Conservation (phyloP, 2,329 filamentous ascomycete species). For the Epichloe bromicola region DNA sequence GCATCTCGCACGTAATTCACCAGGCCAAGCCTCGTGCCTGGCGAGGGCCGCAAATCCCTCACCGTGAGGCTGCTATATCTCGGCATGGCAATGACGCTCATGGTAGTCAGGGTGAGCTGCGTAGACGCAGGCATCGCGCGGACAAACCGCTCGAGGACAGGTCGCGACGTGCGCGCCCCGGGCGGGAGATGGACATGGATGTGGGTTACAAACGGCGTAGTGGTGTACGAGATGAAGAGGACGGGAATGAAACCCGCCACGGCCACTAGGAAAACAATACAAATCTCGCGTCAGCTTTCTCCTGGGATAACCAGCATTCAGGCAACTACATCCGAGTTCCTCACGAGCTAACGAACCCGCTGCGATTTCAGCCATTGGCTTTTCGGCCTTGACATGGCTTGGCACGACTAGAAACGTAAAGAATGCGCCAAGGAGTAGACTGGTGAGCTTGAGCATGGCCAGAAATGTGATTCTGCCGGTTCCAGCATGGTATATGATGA, state of each 20-base stretch:
- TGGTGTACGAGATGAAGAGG: conserved; percentile 48
- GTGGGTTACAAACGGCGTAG: conserved; percentile 58
- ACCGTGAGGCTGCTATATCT: conserved; percentile 31
- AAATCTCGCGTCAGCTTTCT: neutral
- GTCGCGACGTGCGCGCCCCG: conserved; percentile 48
- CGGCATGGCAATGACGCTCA: conserved; percentile 42
- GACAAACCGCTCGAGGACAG: conserved; percentile 40
- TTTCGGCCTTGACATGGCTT: conserved; percentile 33
- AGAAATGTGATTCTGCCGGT: conserved; percentile 53
- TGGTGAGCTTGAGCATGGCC: conserved; percentile 57
- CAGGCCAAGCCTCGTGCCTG: conserved; percentile 20
- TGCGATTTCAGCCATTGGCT: conserved; percentile 21
- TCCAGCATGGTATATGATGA: conserved; percentile 67
- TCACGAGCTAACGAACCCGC: conserved; percentile 21
- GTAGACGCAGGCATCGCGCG: conserved; percentile 30
- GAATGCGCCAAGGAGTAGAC: conserved; percentile 54
- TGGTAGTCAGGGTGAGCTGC: conserved; percentile 39
- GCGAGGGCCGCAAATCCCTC: conserved; percentile 21
- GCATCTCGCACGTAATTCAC: conserved; percentile 28
- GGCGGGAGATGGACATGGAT: conserved; percentile 57
- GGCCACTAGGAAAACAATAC: conserved; percentile 29
- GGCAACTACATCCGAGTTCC: no score
- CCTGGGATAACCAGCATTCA: neutral
- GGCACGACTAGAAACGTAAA: conserved; percentile 53
- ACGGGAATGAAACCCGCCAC: conserved; percentile 52